phyloP scores from a whole-genome alignment of 805 yeast species.

The Candida easanensis region DNA sequence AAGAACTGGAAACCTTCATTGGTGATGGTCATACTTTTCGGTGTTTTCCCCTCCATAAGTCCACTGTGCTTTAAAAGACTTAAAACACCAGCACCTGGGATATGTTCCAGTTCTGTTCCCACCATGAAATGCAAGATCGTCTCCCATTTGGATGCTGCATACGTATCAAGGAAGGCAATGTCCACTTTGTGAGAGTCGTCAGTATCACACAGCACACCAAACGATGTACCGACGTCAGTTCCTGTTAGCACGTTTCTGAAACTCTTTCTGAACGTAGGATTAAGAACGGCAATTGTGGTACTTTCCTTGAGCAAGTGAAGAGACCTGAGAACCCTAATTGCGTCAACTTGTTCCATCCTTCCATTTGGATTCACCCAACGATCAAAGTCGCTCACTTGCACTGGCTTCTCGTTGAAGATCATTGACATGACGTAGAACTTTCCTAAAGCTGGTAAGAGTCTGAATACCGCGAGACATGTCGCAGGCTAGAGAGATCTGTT shows the following conservation, averaged over 20 bases:
- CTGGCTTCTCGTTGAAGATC: conserved; percentile 76
- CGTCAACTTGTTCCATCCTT: conserved; percentile 58
- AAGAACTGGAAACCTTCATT: conserved; percentile 92
- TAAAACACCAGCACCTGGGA: conserved; percentile 82
- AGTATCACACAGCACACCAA: conserved; percentile 67
- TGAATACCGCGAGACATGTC: conserved; percentile 88
- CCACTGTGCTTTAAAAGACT: conserved; percentile 75
- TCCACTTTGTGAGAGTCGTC: conserved; percentile 57
- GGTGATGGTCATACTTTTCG: conserved; percentile 63
- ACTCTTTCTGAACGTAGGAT: conserved; percentile 70
- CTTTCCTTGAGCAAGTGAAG: conserved; percentile 71
- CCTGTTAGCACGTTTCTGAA: conserved; percentile 86
- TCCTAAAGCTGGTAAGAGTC: conserved; percentile 85
- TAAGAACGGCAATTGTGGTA: conserved; percentile 48
- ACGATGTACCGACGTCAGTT: conserved; percentile 60
- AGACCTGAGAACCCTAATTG: conserved; percentile 70
- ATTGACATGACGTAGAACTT: conserved; percentile 85
- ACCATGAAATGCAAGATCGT: conserved; percentile 96
- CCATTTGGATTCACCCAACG: conserved; percentile 70
- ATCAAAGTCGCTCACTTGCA: conserved; percentile 64
- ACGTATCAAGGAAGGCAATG: conserved; percentile 65
- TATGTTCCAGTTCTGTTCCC: conserved; percentile 70
- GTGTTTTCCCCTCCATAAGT: conserved; percentile 67
- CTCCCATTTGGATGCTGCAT: conserved; percentile 91
- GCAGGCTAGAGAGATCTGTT: conserved; percentile 53